Base-by-base conservation (phyloP, 179 eudicot species). In the Drosera spatulata region DNA sequence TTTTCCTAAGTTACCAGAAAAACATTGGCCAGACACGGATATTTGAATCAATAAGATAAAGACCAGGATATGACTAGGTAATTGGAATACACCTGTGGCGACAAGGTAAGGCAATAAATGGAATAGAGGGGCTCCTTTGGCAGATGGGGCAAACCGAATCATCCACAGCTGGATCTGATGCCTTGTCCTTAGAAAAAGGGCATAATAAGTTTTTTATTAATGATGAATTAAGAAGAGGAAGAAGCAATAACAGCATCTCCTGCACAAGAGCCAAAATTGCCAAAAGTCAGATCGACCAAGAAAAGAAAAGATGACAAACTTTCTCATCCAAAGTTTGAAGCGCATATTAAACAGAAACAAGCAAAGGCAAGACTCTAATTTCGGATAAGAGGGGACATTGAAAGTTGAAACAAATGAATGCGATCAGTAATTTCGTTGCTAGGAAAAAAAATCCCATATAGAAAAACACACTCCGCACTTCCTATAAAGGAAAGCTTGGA, bases 221-320 rank as follows among this genome's bases (percentile, higher is more conserved):
- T 64, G 99, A 66, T 39, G 99, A 93, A 68, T 89, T 93, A 52
- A 93, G 86, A 83, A 89, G 99, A 52, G 99, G 95, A 73, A 93
- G 93, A 63, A 93, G 97, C 79, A 93, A 73, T 74, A 89, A 59
- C 71, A 93, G 74, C 97, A 89, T 84, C 79, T 93, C 99, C 99
- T 93, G 93, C 82, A 74, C 14, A 61, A 58, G 38, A 37, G n/a
- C 8, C 14, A 59, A 37, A 43, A 65, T 22, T 39, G 10, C 55
- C 54, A 13, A 14, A 53, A 53, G 13, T n/a, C 15, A 53, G 56
- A 14, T n/a, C 5, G 22, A n/a, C 3, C 7, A 14, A 14, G 56
- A 53, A 12, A 51, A 51, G 13, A 10, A 51, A 14, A 51, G 6
- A 51, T 10, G 7, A 53, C 14, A 53, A 10, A 22, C 33, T 22